Base-by-base conservation (phyloP, 2,329 filamentous ascomycete genomes). In the Epichloe sylvatica region DNA sequence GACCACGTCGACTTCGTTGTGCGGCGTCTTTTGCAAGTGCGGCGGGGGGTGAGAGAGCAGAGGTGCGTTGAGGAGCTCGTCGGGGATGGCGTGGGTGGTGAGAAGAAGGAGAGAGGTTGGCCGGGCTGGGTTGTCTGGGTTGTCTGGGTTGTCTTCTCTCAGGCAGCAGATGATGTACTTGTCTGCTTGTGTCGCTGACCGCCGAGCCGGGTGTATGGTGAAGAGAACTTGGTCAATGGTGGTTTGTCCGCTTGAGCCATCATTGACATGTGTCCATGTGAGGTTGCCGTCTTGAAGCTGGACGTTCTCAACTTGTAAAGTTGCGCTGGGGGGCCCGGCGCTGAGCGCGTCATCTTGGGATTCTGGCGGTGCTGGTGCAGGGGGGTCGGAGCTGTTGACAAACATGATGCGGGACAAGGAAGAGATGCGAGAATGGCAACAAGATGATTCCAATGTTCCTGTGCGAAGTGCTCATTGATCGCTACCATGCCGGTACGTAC, bases 1-100 rank as follows among this genome's bases (percentile, higher is more conserved):
- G 21, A 90, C 62, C 17, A 88, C 70, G 56, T 86, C 74, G n/a
- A 82, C 62, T 12, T 64, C 46, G 35, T 57, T 60, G n/a, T 49
- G 50, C 12, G 50, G 40, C 4, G 44, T 51, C 12, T 55, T 51
- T 34, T 51, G 53, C 3, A 70, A 61, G 52, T 75, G 64, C 2
- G 56, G 45, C 0, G 76, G 75, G 71, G 71, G 51, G 3, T 56
- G 55, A 4, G 52, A 47, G 23, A 70, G 34, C 15, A 12, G 54
- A 50, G 70, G 66, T 5, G 57, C 57, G 15, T 64, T 57, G 5
- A 71, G 58, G 2, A 60, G 54, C 15, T 65, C 58, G 33, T 0
- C 70, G 67, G 2, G 75, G 56, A 7, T 62, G 53, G 15, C 15
- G 17, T 63, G 51, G 5, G 62, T 52, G 5, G 58, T 54, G 42